Evolutionary conservation across 2,329 filamentous ascomycete genomes (phyloP), one percentile per base, ranked within the genome.

Genomic region (Fusarium circinatum): DNA sequence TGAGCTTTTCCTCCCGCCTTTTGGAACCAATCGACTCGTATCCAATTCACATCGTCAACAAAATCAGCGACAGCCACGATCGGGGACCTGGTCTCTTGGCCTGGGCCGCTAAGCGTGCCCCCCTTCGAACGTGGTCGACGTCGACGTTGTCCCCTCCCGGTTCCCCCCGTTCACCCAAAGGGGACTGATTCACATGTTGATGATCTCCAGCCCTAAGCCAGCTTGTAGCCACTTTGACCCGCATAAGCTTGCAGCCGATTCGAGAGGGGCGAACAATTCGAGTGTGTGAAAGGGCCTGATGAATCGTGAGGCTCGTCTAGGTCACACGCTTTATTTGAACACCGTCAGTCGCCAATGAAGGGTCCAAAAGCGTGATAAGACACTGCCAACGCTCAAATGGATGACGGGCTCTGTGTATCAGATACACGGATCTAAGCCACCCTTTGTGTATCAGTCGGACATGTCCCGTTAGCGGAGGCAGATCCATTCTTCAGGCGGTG

Each of bases 161-260:
- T 74, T 75, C 73, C 74, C 74, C 70, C 75, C 63, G 75, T 75
- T 42, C 24, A 24, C 45, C 28, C 30, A 41, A 42, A 59, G 48
- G 57, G 57, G 65, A 41, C 64, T 73, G 74, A 71, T 77, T 78
- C 75, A 77, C 75, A 78, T 77, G 75, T 78, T 65, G 75, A 77
- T 76, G 75, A 77, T 77, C 74, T 77, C 74, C 75, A 78, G 75
- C 74, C 75, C 71, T 74, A 78, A 62, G 47, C 70, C 56, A 61
- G 52, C 61, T 65, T 55, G 62, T 47, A 68, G 57, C 73, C 68
- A 67, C 65, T 57, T 62, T 70, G 74, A 74, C 74, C 73, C 68
- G 62, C 62, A 74, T 61, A 70, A 64, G 63, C 75, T 71, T 65
- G 54, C 69, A 75, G 42, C 71, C 67, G 65, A 73, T 61, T 65